Base-by-base conservation (phyloP, 202 grass and related monocot genomes). In the Setaria italica region DNA sequence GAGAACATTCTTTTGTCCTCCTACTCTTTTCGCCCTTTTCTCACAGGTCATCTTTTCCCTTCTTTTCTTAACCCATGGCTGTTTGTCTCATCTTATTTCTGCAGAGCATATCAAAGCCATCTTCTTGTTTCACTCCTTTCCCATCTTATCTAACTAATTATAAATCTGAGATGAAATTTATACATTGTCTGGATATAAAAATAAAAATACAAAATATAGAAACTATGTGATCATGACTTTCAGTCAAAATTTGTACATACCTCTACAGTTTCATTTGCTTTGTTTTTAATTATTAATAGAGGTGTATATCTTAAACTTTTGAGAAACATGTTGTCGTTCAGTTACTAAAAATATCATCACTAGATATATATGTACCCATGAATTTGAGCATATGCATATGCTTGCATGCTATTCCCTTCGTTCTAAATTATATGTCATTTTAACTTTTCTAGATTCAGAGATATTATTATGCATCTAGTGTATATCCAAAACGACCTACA, bases 1-100 rank as follows among this genome's bases (percentile, higher is more conserved):
- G 32, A 50, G 19, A 41, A 53, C 30, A 53, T 87, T 82, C 53
- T 70, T 82, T 70, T 87, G 63, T 62, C 30, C 9, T 21, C 39
- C 19, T 73, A 5, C 47, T 32, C 46, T 14, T 72, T 62, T 17
- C 50, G 46, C 15, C 8, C 30, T 51, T 72, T 72, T 32, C 29
- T 33, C 25, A 63, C 25, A 25, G 5, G 70, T 16, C 29, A 15
- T 76, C 17, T 37, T 75, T 67, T 50, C 56, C 25, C 8, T 29
- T 67, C 13, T 81, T 67, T 75, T 82, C 2, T 74, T 19, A 34
- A 12, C 20, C 35, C 33, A 33, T 86, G 55, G 54, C 20, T 63
- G 19, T 6, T 63, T 54, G 32, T 66, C 46, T 72, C 50, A 10
- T 69, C 39, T 73, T 39, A 19, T 86, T 73, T 50, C 4, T 43